Base-by-base conservation (phyloP, 495 filamentous ascomycete species). In the Bryoglossum gracile region DNA sequence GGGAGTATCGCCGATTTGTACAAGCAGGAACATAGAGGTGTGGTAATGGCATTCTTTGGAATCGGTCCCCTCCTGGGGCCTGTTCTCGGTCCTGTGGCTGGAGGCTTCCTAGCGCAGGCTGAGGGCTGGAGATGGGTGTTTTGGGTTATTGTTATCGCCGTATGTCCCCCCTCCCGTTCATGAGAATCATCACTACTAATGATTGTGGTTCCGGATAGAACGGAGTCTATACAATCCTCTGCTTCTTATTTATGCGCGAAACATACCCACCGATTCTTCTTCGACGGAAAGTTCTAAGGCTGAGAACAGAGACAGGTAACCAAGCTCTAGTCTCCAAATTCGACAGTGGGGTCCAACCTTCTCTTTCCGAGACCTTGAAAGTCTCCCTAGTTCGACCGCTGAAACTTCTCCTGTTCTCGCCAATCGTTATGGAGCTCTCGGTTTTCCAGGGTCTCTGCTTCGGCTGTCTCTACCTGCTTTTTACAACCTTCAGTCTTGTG, bases 61-160 rank as follows among this genome's bases (percentile, higher is more conserved):
- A 64, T 87, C 0, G 71, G 72, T 0, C 83, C 83, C 0, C 66
- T 87, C 0, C 70, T 88, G 0, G 83, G 83, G 0, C 83, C 83
- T 4, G 77, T 77, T 0, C 53, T 85, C 3, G 82, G 81, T 3
- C 81, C 81, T 1, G 73, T 84, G 25, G 72, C 69, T 2, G 80
- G 79, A 10, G 80, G 73, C 1, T 84, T 84, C 62, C 81, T 89
- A 30, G 69, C 82, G 0, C 65, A 84, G 59, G 76, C 80, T 37
- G 79, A 75, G 11, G 81, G 72, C 1, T 87, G 83, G 84, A 70
- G 82, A 35, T 88, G 84, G 83, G 68, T 76, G 19, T 86, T 87
- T 66, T 77, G 75, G 64, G 64, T 74, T 6, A 76, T 76, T 5
- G 74, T 77, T 1, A 83, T 87, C 49, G 71, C 70, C 5, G 78